Base-by-base conservation (phyloP, 2,329 filamentous ascomycete genomes). In the Trichoderma atrobrunneum region DNA sequence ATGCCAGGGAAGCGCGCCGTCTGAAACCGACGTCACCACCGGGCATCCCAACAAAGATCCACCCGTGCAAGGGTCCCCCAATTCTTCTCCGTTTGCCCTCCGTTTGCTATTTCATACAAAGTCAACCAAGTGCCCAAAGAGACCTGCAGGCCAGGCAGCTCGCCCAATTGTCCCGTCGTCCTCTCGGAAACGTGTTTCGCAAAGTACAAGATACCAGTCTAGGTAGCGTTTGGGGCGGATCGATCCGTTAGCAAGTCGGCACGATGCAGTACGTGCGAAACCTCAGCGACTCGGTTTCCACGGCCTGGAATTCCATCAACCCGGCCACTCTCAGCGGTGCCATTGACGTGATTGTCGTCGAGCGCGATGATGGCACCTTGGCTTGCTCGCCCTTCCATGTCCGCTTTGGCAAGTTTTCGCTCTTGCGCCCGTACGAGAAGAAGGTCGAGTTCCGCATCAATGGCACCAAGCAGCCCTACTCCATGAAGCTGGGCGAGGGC, bases 221-320 rank as follows among this genome's bases (percentile, higher is more conserved):
- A 16, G 10, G 10, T 51, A 51, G 48, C 3, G n/a, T 51, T 54
- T 54, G 48, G 8, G 43, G 43, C 43, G 43, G 43, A 51, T 51
- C 43, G 43, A 51, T 51, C 43, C 43, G 43, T 51, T 26, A 10
- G 39, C 39, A 43, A 34, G 24, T n/a, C 21, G 59, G 78, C 79
- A 86, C 81, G 74, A 98, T 98, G 96, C 95, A 98, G 87, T 98
- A 98, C 92, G 95, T 98, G 77, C 90, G 96, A 77, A 97, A 95
- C 79, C 89, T 98, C 78, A 96, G 94, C 82, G 95, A 95, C 81
- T 97, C 94, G 67, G 95, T 99, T 78, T 97, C 95, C 77, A 98
- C 96, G 85, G 95, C 96, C 82, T 99, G 96, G 96, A 99, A 99
- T 84, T 98, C 95, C 30, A 97, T 99, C 87, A 99, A 99, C 82